Base-by-base conservation (phyloP, 2,329 filamentous ascomycete species). In the Exophiala phaeomuriformis region DNA sequence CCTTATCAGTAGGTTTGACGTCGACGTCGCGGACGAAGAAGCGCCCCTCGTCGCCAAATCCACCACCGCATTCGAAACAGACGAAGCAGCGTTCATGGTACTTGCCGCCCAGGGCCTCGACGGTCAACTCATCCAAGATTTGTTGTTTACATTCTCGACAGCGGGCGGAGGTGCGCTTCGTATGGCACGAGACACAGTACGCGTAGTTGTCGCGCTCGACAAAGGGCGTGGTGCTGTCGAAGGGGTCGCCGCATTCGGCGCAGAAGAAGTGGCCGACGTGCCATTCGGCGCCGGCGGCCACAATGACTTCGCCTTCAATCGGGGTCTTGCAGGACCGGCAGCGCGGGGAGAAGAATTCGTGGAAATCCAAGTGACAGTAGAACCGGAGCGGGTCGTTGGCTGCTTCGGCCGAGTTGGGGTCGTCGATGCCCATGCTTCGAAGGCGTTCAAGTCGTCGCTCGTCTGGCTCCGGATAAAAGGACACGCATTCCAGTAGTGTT, bases 241-340 rank as follows among this genome's bases (percentile, higher is more conserved):
- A 85, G 1, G 82, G 81, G 72, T 98, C 91, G 62, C 93, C 93
- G 68, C 93, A 98, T 76, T 98, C 90, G 40, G 93, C 93, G 67
- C 93, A 98, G 79, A 98, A 98, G 74, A 98, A 98, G 72, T 98
- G 93, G 0, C 93, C 93, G 49, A 88, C 87, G 69, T 98, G 93
- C 88, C 89, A 98, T 71, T 95, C 90, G n/a, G 85, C 82, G 1
- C 93, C 93, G 52, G 95, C 88, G 1, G 93, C 93, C 9, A 96
- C 85, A 32, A 96, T 84, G 62, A 97, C 89, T 71, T 97, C 90
- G 40, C 90, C 90, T 62, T 97, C 84, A 65, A 98, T 98, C 2
- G 93, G 91, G 5, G 93, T 98, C 69, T 86, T 90, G 79, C 93
- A 98, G 69, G 88, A 90, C 72, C 93, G 93, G 78, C 93, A 98